Evolutionary conservation across 208 protist species (phyloP), one percentile per base, ranked within the genome.

Genomic region (Acanthamoeba royreba): DNA sequence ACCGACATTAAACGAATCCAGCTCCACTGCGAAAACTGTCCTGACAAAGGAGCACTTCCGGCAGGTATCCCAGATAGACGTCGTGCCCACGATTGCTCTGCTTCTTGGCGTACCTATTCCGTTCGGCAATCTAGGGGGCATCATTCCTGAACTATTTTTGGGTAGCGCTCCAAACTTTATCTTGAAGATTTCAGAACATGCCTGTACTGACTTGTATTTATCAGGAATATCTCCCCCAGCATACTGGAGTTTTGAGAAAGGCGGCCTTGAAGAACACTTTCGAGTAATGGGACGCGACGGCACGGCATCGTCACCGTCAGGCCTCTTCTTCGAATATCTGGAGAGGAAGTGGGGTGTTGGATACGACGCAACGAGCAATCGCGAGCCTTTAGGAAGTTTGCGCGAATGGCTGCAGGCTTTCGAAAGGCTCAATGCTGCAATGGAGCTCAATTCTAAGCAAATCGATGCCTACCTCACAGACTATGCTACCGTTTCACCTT

Each of bases 51-150:
- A 77, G 15, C 63, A 38, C 77, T 86, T 86, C 46, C 3, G 77
- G 77, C 5, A 9, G 25, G 77, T 99, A 3, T 97, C 97, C 49
- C 99, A 99, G 95, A 97, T 99, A 17, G 98, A 99, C 95, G 89
- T 99, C n/a, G 98, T 98, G 83, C 96, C 98, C 22, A 99, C 98
- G 4, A 49, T 99, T 17, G 93, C 98, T 5, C 89, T 98, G 38
- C 95, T 99, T 11, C 92, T 99, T 17, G 98, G 98, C 2, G 46
- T 98, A 15, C 98, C 98, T 11, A 99, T 99, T 47, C 99, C 99
- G 1, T 99, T 98, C 94, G 97, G 96, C 74, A 99, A 98, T 94
- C 94, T 99, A 45, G 99, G 99, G 13, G 97, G 94, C n/a, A 94
- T 99, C 7, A 98, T 99, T 5, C 97, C 97, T 1, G 97, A 98